Evolutionary conservation across 495 filamentous ascomycete genomes (phyloP), one percentile per base, ranked within the genome.

Genomic region (Penicillium coprophilum): DNA sequence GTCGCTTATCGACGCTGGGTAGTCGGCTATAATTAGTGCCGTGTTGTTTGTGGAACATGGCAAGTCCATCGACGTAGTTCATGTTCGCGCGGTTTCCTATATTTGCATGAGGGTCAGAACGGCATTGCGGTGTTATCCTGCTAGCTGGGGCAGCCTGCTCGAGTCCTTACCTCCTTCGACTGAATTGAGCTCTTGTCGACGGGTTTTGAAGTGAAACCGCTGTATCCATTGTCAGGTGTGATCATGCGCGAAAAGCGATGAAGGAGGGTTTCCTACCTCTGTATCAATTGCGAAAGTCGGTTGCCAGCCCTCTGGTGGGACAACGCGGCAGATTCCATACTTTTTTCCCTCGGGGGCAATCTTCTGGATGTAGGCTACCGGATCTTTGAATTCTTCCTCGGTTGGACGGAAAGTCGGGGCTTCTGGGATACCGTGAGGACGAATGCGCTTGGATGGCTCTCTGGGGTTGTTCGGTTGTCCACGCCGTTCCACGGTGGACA

Each of bases 1-100:
- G 94, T 38, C 96, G 91, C 75, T 99, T 99, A 76, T 99, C 94
- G 63, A 99, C 94, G 57, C 90, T 96, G 0, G 94, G 94, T 60
- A 96, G 88, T 41, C 94, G 88, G 65, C 91, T 96, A 49, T 97
- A 83, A 61, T 93, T 96, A 50, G 86, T 92, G 27, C 95, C 94
- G 66, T 96, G 88, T 64, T 97, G 92, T 65, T 92, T 96, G 80
- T 99, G 94, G 73, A 95, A 99, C 74, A 96, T 97, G 56, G 85
- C 82, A 30, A 99, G 84, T 63, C 94, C 91, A 70, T 99, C 94
- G 61, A 97, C 83, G 64, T 99, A 99, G 60, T 92, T 94, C 55
- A 96, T 82, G 71, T 96, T 97, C 59, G 92, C 90, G 64, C 94
- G 90, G 48, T 92, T 96, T 60, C 91, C 92, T 95, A 72, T 46